A percentile compares a stretch with the other conserved stretches of the same genome.
phyloP scores from a whole-genome alignment of 2,329 filamentous ascomycete species.

The Scedosporium apiospermum region DNA sequence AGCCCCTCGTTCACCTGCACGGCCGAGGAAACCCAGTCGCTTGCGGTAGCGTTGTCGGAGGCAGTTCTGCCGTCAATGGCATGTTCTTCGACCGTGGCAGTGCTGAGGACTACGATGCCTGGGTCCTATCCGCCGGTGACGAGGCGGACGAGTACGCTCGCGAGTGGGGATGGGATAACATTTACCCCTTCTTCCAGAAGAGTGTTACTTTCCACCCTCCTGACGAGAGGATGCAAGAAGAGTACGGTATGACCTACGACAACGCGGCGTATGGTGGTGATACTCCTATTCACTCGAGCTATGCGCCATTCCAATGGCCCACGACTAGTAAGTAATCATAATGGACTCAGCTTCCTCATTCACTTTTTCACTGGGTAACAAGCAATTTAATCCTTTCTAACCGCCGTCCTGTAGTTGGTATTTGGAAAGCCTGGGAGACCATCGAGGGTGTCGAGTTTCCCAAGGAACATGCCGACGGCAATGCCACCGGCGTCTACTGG shows the following conservation, averaged over 20 bases:
- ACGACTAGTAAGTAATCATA: conserved; percentile 3
- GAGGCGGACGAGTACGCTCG: conserved; percentile 2
- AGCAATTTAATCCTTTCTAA: no score
- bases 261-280: conserved; percentile 10
- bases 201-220: conserved; percentile 12
- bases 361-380: conserved; percentile 5
- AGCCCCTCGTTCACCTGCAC: conserved; percentile 13
- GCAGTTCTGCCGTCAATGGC: conserved; percentile 11
- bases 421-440: conserved; percentile 11
- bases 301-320: conserved; percentile 12
- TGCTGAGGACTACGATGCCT: conserved; percentile 12
- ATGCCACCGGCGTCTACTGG: conserved; percentile 20
- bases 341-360: neutral
- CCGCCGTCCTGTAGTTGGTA: neutral
- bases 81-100: conserved; percentile 10
- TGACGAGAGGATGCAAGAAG: conserved; percentile 9
- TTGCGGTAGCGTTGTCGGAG: conserved; percentile 9
- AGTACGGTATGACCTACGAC: conserved; percentile 18
- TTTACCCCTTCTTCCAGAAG: conserved; percentile 12
- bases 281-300: conserved; percentile 10
- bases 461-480: conserved; percentile 16
- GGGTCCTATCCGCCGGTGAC: conserved; percentile 10
- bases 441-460: conserved; percentile 17
- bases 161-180: conserved; percentile 7
- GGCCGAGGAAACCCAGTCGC: conserved; percentile 10